Conservation (phyloP, 768 basidiomycete genomes). For the Tricholomella constricta region DNA sequence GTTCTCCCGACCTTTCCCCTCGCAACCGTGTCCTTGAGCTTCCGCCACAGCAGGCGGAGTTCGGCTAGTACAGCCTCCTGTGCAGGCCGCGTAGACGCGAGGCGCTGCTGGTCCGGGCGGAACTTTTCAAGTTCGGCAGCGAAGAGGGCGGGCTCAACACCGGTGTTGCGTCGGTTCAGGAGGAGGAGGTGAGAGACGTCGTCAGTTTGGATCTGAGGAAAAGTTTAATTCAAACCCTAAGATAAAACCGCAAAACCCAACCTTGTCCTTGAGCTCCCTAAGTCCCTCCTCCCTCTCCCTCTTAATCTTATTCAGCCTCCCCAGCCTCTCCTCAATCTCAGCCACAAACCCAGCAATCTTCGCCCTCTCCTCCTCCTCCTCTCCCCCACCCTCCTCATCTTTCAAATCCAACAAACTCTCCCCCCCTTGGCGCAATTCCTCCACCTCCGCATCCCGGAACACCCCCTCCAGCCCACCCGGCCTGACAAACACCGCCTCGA, state of each 20-base stretch:
- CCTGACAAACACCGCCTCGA: constrained; percentile 62
- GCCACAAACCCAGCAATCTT: constrained; percentile 67
- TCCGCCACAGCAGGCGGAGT: constrained; percentile 71
- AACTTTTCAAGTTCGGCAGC: constrained; percentile 96
- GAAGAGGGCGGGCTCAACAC: constrained; percentile 86
- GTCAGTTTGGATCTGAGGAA: constrained; percentile 81
- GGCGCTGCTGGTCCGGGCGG: constrained; percentile 82
- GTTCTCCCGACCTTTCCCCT: constrained; percentile 59
- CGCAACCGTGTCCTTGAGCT: constrained; percentile 70
- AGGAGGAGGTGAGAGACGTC: constrained; percentile 95
- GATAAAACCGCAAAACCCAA: constrained; percentile 25
- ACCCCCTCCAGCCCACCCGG: constrained; percentile 23
- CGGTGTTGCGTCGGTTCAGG: constrained; percentile 82
- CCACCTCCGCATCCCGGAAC: constrained; percentile 59
- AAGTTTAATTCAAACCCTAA: neutral
- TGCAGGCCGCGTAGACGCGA: constrained; percentile 75
- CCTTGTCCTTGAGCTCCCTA: constrained; percentile 97
- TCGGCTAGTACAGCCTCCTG: constrained; percentile 78
- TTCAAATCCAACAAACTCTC: constrained; percentile 60
- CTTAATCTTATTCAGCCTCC: constrained; percentile 77
- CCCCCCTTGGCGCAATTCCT: constrained; percentile 60
- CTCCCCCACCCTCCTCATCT: constrained; percentile 63
- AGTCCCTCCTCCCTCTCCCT: constrained; percentile 84
- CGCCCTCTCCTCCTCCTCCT: constrained; percentile 66
- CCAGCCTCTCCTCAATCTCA: constrained; percentile 79